Conservation (phyloP, 352 stramenopile genomes). For the Pythium aristosporum region DNA sequence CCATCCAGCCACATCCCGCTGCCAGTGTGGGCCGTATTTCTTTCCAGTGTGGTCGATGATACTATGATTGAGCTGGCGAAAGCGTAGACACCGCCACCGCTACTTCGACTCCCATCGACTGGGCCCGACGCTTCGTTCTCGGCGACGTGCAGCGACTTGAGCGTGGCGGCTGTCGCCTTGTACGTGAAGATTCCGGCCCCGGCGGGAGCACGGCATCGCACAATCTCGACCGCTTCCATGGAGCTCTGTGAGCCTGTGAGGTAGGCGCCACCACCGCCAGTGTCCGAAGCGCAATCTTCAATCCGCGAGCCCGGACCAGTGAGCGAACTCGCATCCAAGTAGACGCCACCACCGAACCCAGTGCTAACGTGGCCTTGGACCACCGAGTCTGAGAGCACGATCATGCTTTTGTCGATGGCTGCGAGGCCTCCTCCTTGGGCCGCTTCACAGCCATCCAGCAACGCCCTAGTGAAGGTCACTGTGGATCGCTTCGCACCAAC, state of each 20-base stretch:
- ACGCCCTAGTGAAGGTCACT: neutral
- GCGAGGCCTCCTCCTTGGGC: conserved; percentile 12
- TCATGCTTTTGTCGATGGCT: conserved; percentile 9
- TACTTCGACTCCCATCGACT: neutral
- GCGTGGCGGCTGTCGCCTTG: conserved; percentile 4
- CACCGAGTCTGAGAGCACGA: conserved; percentile 7
- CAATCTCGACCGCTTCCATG: conserved; percentile 1
- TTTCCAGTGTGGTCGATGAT: neutral
- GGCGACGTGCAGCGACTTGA: neutral
- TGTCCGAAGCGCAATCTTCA: neutral
- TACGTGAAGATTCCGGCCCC: conserved; percentile 9
- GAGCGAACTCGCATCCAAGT: conserved; percentile 20
- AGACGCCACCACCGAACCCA: conserved; percentile 16
- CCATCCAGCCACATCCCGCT: conserved; percentile 13
- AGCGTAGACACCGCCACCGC: conserved; percentile 15
- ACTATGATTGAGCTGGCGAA: neutral
- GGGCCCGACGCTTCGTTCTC: neutral
- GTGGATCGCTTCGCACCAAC: conserved; percentile 5
- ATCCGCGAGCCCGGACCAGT: neutral
- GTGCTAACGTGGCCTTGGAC: neutral
- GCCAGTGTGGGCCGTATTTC: conserved; percentile 12
- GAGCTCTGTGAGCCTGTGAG: conserved; percentile 6
- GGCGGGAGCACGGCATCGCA: neutral
- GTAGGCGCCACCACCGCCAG: conserved; percentile 17
- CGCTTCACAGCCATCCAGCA: conserved; percentile 3